phyloP scores from a whole-genome alignment of 2,329 filamentous ascomycete genomes.

The Calonectria naviculata region DNA sequence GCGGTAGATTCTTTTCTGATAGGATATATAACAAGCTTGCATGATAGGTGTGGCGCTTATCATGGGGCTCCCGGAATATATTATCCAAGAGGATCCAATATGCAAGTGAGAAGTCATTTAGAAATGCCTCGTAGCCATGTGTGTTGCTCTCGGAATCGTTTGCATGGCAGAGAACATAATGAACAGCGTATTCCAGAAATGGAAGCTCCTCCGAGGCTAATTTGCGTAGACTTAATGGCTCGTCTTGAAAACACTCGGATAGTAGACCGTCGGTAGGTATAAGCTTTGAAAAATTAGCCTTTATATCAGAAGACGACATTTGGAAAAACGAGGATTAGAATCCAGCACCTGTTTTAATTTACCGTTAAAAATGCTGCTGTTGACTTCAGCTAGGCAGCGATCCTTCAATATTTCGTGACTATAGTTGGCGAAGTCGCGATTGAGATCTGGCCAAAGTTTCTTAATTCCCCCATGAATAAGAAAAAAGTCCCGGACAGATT shows the following conservation, averaged over 20 bases:
- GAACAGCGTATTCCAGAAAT: background rate
- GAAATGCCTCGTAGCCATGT: background rate
- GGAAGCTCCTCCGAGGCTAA: background rate
- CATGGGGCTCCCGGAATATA: background rate
- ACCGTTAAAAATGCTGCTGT: no score
- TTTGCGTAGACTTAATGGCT: background rate
- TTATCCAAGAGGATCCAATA: background rate
- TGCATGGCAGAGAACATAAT: background rate
- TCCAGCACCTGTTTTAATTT: background rate
- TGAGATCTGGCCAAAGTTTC: background rate
- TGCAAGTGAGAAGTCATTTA: no score
- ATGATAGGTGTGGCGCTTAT: background rate
- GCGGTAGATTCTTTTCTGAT: background rate
- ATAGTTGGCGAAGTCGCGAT: background rate
- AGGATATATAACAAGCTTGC: background rate
- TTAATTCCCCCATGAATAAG: background rate
- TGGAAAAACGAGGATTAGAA: background rate
- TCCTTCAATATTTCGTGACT: background rate
- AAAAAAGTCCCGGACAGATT: background rate
- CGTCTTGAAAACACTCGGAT: background rate
- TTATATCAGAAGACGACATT: no score
- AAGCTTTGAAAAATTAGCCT: no score
- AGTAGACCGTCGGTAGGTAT: no score
- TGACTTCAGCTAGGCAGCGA: background rate
- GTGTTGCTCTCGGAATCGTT: background rate